A percentile compares a stretch with the other conserved stretches of the same genome.
Evolutionary conservation across 352 stramenopile species (phyloP).

Genomic region (Globisporangium sylvaticum): DNA sequence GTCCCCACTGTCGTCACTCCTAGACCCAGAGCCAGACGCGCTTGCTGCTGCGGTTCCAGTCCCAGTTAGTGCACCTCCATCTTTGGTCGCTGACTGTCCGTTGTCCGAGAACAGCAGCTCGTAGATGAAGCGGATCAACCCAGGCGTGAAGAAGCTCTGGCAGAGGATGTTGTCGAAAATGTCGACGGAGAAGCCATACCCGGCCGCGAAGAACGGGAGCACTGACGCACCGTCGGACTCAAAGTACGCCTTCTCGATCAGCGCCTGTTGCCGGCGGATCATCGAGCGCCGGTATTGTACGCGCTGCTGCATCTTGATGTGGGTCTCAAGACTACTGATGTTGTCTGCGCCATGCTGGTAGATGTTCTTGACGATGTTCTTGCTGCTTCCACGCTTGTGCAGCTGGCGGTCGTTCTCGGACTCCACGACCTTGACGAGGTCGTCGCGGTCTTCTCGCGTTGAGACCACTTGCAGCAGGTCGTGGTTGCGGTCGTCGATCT

Average conservation of each 20-base stretch:
- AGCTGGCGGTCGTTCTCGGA: conserved; percentile 5
- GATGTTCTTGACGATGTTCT: conserved; percentile 15
- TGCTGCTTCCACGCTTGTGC: conserved; percentile 17
- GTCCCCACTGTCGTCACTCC: background rate
- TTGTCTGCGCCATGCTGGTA: conserved; percentile 12
- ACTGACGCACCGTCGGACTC: conserved; percentile 38
- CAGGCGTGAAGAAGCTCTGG: conserved; percentile 64
- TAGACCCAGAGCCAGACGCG: background rate
- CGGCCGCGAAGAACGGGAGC: conserved; percentile 62
- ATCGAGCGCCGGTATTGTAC: conserved; percentile 33
- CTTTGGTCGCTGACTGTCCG: conserved; percentile 18
- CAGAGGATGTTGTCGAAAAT: conserved; percentile 76
- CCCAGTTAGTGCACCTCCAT: background rate
- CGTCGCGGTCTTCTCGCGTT: background rate
- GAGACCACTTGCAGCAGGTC: conserved; percentile 10
- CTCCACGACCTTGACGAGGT: conserved; percentile 5
- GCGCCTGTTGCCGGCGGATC: conserved; percentile 41
- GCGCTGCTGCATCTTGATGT: conserved; percentile 36
- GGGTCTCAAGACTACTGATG: conserved; percentile 34
- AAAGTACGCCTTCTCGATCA: conserved; percentile 33
- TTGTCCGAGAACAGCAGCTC: conserved; percentile 66
- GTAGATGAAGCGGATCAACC: conserved; percentile 56
- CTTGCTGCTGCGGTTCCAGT: background rate
- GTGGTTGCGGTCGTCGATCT: conserved; percentile 6
- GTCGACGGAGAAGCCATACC: conserved; percentile 56